Evolutionary conservation across 345 rosid genomes (phyloP), one percentile per base, ranked within the genome.

Genomic region (Lepidium aucheri): DNA sequence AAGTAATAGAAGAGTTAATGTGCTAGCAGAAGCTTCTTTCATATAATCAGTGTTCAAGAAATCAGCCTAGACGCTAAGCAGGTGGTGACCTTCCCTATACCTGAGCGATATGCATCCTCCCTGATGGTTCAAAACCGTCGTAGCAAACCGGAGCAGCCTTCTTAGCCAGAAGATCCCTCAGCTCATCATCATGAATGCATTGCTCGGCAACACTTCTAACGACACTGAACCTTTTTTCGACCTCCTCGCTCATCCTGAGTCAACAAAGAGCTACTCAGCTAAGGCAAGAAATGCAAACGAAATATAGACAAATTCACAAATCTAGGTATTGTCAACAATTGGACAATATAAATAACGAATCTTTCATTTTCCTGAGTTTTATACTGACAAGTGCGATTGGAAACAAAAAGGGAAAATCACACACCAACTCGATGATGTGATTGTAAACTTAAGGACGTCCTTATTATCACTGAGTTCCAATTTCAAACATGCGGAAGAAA

Each of bases 101-200:
- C 30, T 54, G 60, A 54, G 43, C 42, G 26, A 54, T 34, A 54
- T 54, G 60, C 60, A 54, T 54, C 60, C 60, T 54, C 5, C 60
- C 60, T 34, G 60, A 54, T 11, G 60, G 60, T 35, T 54, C 60
- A 54, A 54, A 54, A 17, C 60, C 60, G 4, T 54, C 60, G 2
- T 54, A 54, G 15, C 60, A 54, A 17, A 54, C 28, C 1, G 43
- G 30, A 6, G 42, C 30, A 34, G 43, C 43, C 42, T 54, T 53
- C 15, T 35, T 54, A 11, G 43, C 60, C 42, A 54, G 28, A 54
- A 34, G 60, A 17, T 10, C 30, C 9, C 4, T 35, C 60, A 54
- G 60, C 42, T 54, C 60, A 54, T 54, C 42, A 54, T 54, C 60
- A 54, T 54, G 60, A 34, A 35, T 3, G 11, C 42, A 54, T 54